Evolutionary conservation across 2,329 filamentous ascomycete species (phyloP), one percentile per base, ranked within the genome.

Genomic region (Fulvia fulva): DNA sequence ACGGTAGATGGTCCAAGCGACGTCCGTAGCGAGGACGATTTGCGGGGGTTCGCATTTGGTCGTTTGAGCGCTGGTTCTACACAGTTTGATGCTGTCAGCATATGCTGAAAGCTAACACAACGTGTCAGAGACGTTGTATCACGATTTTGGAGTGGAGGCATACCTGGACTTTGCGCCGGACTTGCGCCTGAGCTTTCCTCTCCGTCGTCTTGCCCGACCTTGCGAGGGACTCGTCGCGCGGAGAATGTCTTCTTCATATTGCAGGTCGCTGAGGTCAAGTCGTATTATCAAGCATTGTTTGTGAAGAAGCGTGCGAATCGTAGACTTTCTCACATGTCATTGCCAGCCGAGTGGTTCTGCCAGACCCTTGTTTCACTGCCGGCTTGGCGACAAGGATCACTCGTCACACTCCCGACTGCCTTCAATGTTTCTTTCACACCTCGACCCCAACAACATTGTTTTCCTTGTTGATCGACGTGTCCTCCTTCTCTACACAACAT

Each of bases 191-290:
- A 49, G 61, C 43, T 71, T 59, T 58, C 70, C 41, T 86, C 87
- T 3, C 89, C 85, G 12, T 87, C 84, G 46, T 90, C 88, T 44
- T 84, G 80, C 49, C 85, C 87, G 66, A 96, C 89, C 68, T 91
- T 88, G 64, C 89, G 87, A 49, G 89, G 86, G 66, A 94, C 91
- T 63, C 84, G 79, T 55, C 81, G 77, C 60, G 78, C 78, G 44
- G 77, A 78, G 63, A 83, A 82, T 8, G 80, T 75, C 63, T 83
- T 80, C 60, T 80, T 84, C 83, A 87, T 86, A n/a, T 30, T 71
- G 25, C n/a, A 19, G 45, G 22, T 28, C 41, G 51, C 45, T 11
- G 6, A 41, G 37, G n/a, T 41, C 37, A 6, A 41, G 16, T 41
- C 8, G 37, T 9, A 14, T 9, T 34, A 11, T 3, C 30, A 34